Evolutionary conservation across 2,329 filamentous ascomycete genomes (phyloP).

Genomic region (Phoma sp.): DNA sequence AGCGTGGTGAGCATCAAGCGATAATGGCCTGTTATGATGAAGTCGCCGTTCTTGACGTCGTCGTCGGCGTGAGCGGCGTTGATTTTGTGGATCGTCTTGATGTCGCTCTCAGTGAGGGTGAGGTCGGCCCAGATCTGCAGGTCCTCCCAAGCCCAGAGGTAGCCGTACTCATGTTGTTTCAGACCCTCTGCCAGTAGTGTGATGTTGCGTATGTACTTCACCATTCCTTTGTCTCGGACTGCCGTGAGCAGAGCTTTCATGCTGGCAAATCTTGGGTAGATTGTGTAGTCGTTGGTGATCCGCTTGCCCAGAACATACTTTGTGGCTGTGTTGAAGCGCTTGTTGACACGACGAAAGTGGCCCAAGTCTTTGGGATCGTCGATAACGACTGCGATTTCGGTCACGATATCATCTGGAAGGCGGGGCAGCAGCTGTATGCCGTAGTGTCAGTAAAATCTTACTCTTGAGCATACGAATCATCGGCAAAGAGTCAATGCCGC

Average conservation of each 20-base stretch:
- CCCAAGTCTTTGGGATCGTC: background rate
- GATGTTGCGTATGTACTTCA: constrained; percentile 5
- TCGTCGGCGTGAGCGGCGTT: constrained; percentile 14
- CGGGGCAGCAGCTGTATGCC: constrained; percentile 2
- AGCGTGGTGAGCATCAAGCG: constrained; percentile 16
- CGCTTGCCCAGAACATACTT: background rate
- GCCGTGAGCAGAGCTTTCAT: constrained; percentile 1
- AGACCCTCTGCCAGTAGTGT: constrained; percentile 19
- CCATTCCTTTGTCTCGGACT: background rate
- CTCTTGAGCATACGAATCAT: background rate
- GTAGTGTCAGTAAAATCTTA: background rate
- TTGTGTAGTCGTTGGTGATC: background rate
- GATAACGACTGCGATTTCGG: constrained; percentile 1
- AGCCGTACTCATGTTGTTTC: constrained; percentile 16
- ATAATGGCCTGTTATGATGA: constrained; percentile 21
- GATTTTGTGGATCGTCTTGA: constrained; percentile 7
- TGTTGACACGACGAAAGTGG: constrained; percentile 9
- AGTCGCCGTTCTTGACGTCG: constrained; percentile 3
- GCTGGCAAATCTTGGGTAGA: constrained; percentile 13
- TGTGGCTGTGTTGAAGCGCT: background rate
- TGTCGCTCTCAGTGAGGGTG: constrained; percentile 3
- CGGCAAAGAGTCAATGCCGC: background rate
- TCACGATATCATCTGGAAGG: constrained; percentile 5
- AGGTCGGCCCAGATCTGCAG: constrained; percentile 5
- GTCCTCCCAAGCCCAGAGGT: constrained; percentile 26